Evolutionary conservation across 2,329 filamentous ascomycete species (phyloP).

Genomic region (Aspergillus unguis): DNA sequence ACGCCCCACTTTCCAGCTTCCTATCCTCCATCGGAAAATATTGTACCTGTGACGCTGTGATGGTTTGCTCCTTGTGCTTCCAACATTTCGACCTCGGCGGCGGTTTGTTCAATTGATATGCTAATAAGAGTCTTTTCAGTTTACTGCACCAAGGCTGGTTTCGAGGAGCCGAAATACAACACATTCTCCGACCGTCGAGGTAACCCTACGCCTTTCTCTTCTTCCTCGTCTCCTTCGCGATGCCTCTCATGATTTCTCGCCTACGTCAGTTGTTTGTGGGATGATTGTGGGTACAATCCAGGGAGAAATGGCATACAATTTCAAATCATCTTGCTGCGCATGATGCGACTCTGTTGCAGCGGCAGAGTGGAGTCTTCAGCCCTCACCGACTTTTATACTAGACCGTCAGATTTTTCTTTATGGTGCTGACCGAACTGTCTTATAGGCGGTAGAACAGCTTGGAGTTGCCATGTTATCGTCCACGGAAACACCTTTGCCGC

Average conservation of each 20-base stretch:
- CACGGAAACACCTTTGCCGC: constrained; percentile 64
- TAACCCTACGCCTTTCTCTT: constrained; percentile 35
- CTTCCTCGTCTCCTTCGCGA: constrained; percentile 16
- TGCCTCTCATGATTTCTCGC: constrained; percentile 19
- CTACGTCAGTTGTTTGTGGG: constrained; percentile 27
- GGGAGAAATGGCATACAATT: constrained; percentile 2
- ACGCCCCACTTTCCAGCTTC: constrained; percentile 24
- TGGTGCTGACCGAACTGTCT: constrained; percentile 21
- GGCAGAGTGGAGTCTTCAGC: constrained; percentile 26
- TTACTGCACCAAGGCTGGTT: constrained; percentile 55
- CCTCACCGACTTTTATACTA: constrained; percentile 36
- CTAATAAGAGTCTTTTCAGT: constrained; percentile 42
- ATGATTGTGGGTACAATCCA: neutral
- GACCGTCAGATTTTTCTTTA: constrained; percentile 19
- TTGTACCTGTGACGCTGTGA: neutral
- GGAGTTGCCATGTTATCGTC: constrained; percentile 78
- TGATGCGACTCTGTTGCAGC: constrained; percentile 14
- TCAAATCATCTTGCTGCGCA: neutral
- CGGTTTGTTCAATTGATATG: constrained; percentile 14
- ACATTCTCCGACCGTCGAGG: constrained; percentile 73
- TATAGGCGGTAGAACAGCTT: constrained; percentile 81
- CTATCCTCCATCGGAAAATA: constrained; percentile 12
- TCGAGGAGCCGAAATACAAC: constrained; percentile 60
- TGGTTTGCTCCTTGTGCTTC: neutral
- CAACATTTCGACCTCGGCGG: neutral